These are phyloP conservation scores for Elsinoe australis DNA, from an alignment of 2,329 filamentous ascomycete genomes.

Conservation along the genomic window DNA sequence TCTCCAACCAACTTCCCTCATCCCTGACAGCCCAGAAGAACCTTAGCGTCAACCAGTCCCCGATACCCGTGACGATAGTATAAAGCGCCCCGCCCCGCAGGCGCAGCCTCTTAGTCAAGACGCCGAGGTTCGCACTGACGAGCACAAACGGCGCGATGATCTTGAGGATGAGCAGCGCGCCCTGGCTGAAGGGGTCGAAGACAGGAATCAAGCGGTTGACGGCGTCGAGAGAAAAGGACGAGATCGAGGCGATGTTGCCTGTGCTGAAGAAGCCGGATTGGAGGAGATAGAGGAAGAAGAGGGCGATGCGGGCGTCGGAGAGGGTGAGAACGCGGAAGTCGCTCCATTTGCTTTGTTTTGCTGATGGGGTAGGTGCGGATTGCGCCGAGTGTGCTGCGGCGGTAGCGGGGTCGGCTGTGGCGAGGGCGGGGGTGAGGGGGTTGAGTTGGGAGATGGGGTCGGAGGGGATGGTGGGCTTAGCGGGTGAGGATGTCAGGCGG, in stretches of 20 bases:
- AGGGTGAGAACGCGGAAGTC: slow-evolving; percentile 63
- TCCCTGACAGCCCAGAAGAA: slow-evolving; percentile 98
- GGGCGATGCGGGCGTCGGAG: slow-evolving; percentile 75
- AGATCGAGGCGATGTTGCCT: slow-evolving; percentile 89
- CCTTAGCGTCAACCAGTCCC: slow-evolving; percentile 83
- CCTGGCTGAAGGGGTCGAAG: slow-evolving; percentile 90
- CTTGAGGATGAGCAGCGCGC: slow-evolving; percentile 77
- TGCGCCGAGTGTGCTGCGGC: too few species aligned
- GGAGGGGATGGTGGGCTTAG: slow-evolving; percentile 24
- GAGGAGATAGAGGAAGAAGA: slow-evolving; percentile 92
- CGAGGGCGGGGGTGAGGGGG: slow-evolving; percentile 30
- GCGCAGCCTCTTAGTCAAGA: slow-evolving; percentile 75
- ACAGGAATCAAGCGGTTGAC: slow-evolving; percentile 81
- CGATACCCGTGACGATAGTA: slow-evolving; percentile 87
- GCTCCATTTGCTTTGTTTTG: not conserved
- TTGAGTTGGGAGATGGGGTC: slow-evolving; percentile 24
- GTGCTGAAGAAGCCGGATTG: slow-evolving; percentile 97
- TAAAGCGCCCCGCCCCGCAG: slow-evolving; percentile 85
- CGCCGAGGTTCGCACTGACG: slow-evolving; percentile 87
- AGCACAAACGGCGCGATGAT: slow-evolving; percentile 88
- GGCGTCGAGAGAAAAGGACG: slow-evolving; percentile 86
- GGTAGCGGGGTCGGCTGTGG: slow-evolving; percentile 28
- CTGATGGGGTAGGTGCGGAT: not conserved
- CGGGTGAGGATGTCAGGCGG: slow-evolving; percentile 21
- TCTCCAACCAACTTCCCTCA: slow-evolving; percentile 94